phyloP scores from a whole-genome alignment of 2,329 filamentous ascomycete species.

The Cladosporium sp. region DNA sequence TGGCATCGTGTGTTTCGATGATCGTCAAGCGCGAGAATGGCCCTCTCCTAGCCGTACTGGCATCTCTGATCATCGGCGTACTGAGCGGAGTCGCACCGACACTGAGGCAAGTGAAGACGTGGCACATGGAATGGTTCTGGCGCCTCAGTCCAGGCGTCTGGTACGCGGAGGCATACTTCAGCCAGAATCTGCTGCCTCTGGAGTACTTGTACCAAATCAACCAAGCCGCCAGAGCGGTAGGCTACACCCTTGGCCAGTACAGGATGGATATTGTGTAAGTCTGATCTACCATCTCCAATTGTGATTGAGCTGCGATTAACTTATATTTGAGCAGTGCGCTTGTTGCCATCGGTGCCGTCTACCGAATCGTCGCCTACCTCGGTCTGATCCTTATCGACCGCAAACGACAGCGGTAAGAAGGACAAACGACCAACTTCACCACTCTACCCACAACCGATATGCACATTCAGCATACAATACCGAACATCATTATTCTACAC shows the following conservation, averaged over 20 bases:
- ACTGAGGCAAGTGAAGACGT: conserved; percentile 45
- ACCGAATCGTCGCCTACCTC: conserved; percentile 26
- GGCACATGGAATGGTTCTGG: conserved; percentile 55
- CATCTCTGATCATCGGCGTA: conserved; percentile 51
- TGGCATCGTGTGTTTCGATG: conserved; percentile 52
- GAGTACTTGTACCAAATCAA: conserved; percentile 50
- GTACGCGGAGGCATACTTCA: conserved; percentile 56
- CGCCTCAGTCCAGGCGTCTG: conserved; percentile 51
- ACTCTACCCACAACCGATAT: not conserved
- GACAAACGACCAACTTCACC: not conserved
- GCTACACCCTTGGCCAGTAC: conserved; percentile 45
- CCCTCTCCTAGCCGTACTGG: conserved; percentile 53
- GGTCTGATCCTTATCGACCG: conserved; percentile 22
- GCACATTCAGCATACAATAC: not conserved
- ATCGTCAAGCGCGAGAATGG: conserved; percentile 53
- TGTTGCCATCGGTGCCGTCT: conserved; percentile 25
- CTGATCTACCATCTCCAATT: not conserved
- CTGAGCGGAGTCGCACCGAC: conserved; percentile 52
- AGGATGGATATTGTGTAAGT: conserved; percentile 38
- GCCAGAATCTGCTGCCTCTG: conserved; percentile 48
- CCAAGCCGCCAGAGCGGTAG: conserved; percentile 40
- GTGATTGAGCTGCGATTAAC: not conserved
- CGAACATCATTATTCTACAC: not conserved
- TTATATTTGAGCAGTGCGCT: conserved; percentile 18
- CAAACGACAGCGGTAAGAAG: conserved; percentile 24